Evolutionary conservation across 2,329 filamentous ascomycete species (phyloP).

Genomic region (Penicillium sp.): DNA sequence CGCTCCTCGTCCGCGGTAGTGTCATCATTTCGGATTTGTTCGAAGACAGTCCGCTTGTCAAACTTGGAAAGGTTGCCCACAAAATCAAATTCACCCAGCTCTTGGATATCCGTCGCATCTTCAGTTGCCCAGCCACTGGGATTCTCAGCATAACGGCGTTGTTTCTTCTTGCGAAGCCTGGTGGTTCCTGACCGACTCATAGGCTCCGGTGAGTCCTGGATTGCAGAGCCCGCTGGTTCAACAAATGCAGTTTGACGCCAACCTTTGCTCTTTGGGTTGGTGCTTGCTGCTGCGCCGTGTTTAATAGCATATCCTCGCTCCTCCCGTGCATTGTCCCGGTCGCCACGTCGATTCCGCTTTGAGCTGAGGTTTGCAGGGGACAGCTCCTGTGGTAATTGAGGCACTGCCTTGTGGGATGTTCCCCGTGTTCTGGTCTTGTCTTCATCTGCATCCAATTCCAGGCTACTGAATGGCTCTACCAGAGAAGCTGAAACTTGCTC

Average conservation of each 20-base stretch:
- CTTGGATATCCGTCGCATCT: slow-evolving; percentile 89
- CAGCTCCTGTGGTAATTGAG: slow-evolving; percentile 20
- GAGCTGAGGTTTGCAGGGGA: slow-evolving; percentile 24
- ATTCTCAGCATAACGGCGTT: slow-evolving; percentile 50
- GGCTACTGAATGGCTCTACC: slow-evolving; percentile 45
- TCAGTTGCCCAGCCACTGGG: slow-evolving; percentile 92
- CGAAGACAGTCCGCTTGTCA: slow-evolving; percentile 87
- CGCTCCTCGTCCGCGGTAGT: slow-evolving; percentile 83
- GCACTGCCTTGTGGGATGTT: slow-evolving; percentile 15
- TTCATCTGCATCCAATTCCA: slow-evolving; percentile 34
- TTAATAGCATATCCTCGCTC: slow-evolving; percentile 43
- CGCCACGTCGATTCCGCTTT: slow-evolving; percentile 47
- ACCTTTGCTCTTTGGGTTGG: slow-evolving; percentile 54
- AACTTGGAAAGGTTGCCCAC: slow-evolving; percentile 86
- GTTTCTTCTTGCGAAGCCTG: slow-evolving; percentile 47
- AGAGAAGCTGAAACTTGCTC: slow-evolving; percentile 38
- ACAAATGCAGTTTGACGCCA: slow-evolving; percentile 66
- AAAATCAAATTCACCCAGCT: slow-evolving; percentile 93
- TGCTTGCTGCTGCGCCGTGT: slow-evolving; percentile 32
- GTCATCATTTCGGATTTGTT: slow-evolving; percentile 85
- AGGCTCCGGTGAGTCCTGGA: slow-evolving; percentile 39
- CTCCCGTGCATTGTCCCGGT: slow-evolving; percentile 43
- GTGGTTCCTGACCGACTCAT: slow-evolving; percentile 29
- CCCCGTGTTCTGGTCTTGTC: slow-evolving; percentile 14
- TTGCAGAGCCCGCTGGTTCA: slow-evolving; percentile 45